Evolutionary conservation across 257 asterid genomes (phyloP), one percentile per base, ranked within the genome.

Genomic region (Echites panduratus): DNA sequence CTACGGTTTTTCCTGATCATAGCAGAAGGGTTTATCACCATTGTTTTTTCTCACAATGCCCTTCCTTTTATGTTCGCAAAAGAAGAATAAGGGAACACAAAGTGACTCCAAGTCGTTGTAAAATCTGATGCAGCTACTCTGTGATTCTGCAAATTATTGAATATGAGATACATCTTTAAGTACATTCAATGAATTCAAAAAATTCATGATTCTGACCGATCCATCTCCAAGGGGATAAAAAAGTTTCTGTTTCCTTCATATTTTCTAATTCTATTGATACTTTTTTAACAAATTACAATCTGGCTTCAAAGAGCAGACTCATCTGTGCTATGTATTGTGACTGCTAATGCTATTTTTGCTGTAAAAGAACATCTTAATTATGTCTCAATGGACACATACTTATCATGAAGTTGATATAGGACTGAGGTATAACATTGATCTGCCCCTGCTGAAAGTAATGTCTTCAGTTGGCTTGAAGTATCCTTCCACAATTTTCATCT

Each of bases 391-490:
- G 24, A 27, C 56, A 27, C 50, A 41, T 61, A 47, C 7, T 45
- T 14, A 4, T 22, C 50, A 49, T 57, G 24, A 45, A 27, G n/a
- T 24, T 56, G 43, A 43, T 1, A 29, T 35, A n/a, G 71, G 45
- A 38, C n/a, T 47, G 35, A 61, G 47, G 24, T 45, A 20, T n/a
- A n/a, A n/a, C n/a, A 38, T 70, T 9, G 54, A 32, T 73, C 29
- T 71, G 54, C 54, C 38, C 38, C 44, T 52, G 68, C 29, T 14
- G 17, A 64, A 35, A 62, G 63, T 77, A 29, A 7, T 32, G 38
- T 77, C 85, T 83, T 94, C 87, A 95, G 90, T 95, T 90, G 73
- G 95, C 35, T 79, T 95, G 98, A 73, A 92, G 97, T 78, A 90
- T 86, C 84, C 87, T 88, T 74, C 90, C 98, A 26, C 80, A 87